These are phyloP conservation scores for Fusarium tricinctum DNA, from an alignment of 2,329 filamentous ascomycete genomes.

Conservation along the genomic window DNA sequence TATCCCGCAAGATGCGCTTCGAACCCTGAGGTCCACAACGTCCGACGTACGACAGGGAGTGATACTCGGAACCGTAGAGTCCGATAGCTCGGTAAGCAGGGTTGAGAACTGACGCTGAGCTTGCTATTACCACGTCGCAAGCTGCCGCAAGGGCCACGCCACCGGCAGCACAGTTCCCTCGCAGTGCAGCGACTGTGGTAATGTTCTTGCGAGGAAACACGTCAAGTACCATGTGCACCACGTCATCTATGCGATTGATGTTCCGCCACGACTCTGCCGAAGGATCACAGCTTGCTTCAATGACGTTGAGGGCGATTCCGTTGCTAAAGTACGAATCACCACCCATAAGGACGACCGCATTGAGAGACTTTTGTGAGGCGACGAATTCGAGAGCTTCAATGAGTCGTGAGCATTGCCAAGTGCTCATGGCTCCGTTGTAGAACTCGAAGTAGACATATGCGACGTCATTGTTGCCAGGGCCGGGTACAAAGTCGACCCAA, in stretches of 20 bases:
- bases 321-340: slow-evolving; percentile 40
- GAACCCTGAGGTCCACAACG: slow-evolving; percentile 10
- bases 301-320: slow-evolving; percentile 38
- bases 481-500: slow-evolving; percentile 19
- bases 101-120: slow-evolving; percentile 32
- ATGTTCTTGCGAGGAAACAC: slow-evolving; percentile 7
- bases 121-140: slow-evolving; percentile 31
- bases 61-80: slow-evolving; percentile 37
- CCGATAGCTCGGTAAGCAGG: slow-evolving; percentile 35
- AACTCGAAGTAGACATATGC: slow-evolving; percentile 37
- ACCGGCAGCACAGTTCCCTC: slow-evolving; percentile 37
- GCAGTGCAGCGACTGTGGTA: slow-evolving; percentile 23
- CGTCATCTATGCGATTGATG: slow-evolving; percentile 33
- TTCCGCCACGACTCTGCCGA: slow-evolving; percentile 33
- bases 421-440: slow-evolving; percentile 40
- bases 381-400: slow-evolving; percentile 29
- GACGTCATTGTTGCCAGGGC: slow-evolving; percentile 8
- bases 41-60: slow-evolving; percentile 30
- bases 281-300: slow-evolving; percentile 28
- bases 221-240: slow-evolving; percentile 13
- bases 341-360: slow-evolving; percentile 32
- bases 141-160: slow-evolving; percentile 35
- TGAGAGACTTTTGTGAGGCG: background rate
- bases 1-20: background rate
- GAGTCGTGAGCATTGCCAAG: slow-evolving; percentile 31